Base-by-base conservation (phyloP, 352 stramenopile species). In the Lagenidium giganteum region DNA sequence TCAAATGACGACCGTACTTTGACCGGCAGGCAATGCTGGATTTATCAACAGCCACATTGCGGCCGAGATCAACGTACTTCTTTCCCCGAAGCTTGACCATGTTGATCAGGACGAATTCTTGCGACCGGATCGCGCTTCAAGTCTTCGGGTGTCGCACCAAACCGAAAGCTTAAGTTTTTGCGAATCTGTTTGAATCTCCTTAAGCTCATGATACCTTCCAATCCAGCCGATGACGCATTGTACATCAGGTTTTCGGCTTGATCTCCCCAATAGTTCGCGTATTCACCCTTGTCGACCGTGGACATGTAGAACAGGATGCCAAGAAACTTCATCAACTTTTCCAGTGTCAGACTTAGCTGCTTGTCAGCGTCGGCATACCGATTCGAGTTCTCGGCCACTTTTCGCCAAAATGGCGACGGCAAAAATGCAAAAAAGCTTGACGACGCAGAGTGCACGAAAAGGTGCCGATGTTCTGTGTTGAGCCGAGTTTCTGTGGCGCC, bases 271-370 rank as follows among this genome's bases (percentile, higher is more conserved):
- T 68, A 62, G 41, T 67, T 67, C 2, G 45, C 18, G 17, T 56
- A 56, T 25, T 61, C 50, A 2, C 58, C 46, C n/a, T 62, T 65
- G 29, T 60, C 27, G 3, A 60, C 46, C 8, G 60, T 6, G 17
- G 35, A 29, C 54, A 62, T 65, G 35, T 48, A 65, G 23, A 40
- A 65, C n/a, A 64, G 8, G 23, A 70, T 61, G 12, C 55, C 61
- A 1, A 70, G 23, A 34, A 66, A 70, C 11, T 22, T 50, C 51
- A 66, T 61, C 27, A 70, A 21, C 26, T 70, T 51, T 20, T 57
- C n/a, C 8, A 66, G n/a, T 24, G 44, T 46, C n/a, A n/a, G n/a
- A n/a, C n/a, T n/a, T n/a, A n/a, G n/a, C n/a, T n/a, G n/a, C n/a
- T n/a, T n/a, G n/a, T n/a, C n/a, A n/a, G n/a, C n/a, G n/a, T 33